Percentiles rank a stretch among this genome's conserved stretches.
phyloP scores from a whole-genome alignment of 2,329 filamentous ascomycete genomes.

The Neofusicoccum ribis region DNA sequence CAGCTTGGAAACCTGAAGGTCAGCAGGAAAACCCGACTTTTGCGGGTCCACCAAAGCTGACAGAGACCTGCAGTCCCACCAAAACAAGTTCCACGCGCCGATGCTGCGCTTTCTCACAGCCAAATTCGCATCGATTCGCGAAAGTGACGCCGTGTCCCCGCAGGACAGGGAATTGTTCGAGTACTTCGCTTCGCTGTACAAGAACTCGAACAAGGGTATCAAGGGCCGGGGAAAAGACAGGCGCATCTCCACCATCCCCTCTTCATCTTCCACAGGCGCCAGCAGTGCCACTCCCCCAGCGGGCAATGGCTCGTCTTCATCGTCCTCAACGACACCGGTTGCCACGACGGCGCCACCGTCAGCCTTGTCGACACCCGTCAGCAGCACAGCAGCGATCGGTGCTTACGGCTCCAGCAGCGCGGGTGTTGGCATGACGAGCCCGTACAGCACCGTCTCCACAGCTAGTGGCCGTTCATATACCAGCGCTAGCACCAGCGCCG shows the following conservation, averaged over 20 bases:
- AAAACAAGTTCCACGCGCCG: constrained; percentile 88
- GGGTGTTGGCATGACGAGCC: constrained; percentile 4
- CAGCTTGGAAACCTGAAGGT: constrained; percentile 92
- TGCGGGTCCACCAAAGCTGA: constrained; percentile 19
- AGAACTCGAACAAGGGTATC: constrained; percentile 98
- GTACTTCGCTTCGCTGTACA: constrained; percentile 87
- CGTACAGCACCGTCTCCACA: constrained; percentile 8
- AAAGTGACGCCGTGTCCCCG: constrained; percentile 63
- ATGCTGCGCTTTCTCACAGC: constrained; percentile 68
- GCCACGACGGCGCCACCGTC: constrained; percentile 1
- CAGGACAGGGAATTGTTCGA: constrained; percentile 77
- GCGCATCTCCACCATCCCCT: constrained; percentile 53
- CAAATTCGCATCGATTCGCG: constrained; percentile 66
- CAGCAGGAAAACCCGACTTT: constrained; percentile 14
- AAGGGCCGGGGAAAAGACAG: constrained; percentile 90
- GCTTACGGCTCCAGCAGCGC: neutral
- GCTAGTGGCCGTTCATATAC: constrained; percentile 13
- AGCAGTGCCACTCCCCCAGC: neutral
- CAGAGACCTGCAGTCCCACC: constrained; percentile 64
- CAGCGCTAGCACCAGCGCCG: neutral
- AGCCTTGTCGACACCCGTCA: constrained; percentile 4
- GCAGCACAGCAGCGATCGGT: neutral
- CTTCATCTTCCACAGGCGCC: constrained; percentile 20
- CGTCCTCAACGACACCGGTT: constrained; percentile 5
- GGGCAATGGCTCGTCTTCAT: neutral